Conservation (phyloP, 306 rosid species). For the Cucumis cinereus region DNA sequence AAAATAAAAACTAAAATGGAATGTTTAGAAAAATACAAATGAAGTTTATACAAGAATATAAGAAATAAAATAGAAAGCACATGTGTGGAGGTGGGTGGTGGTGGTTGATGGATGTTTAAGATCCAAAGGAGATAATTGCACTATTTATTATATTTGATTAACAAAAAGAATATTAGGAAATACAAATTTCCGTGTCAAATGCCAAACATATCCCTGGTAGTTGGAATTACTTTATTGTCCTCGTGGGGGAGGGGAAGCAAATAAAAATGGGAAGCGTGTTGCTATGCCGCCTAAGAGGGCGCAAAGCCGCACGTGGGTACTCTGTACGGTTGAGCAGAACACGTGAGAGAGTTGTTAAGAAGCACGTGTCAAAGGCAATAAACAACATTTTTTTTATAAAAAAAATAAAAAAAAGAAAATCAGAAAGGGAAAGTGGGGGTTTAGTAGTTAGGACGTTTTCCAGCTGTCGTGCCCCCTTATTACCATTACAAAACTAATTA, state of each 20-base stretch:
- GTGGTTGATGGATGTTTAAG: background rate
- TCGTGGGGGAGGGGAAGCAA: background rate
- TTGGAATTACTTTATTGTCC: background rate
- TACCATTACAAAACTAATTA: background rate
- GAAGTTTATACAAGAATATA: background rate
- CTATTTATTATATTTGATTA: background rate
- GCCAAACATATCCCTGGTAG: background rate
- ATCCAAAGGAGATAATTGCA: background rate
- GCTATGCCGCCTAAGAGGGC: slow-evolving; percentile 33
- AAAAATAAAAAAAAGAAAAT: background rate
- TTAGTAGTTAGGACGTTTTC: background rate
- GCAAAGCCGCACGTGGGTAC: slow-evolving; percentile 54
- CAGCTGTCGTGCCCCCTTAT: slow-evolving; percentile 1
- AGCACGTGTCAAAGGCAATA: slow-evolving; percentile 23
- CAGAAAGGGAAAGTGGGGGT: background rate
- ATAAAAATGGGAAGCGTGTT: background rate
- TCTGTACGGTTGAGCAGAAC: slow-evolving; percentile 9
- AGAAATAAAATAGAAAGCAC: background rate
- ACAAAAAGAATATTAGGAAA: background rate
- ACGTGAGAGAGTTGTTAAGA: slow-evolving; percentile 27
- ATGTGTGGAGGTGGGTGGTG: background rate
- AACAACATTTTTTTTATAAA: background rate
- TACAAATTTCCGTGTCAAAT: background rate
- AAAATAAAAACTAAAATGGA: background rate
- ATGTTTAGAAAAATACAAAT: background rate